These are phyloP conservation scores for Pyrenophora teres DNA, from an alignment of 2,329 filamentous ascomycete genomes.

Conservation along the genomic window DNA sequence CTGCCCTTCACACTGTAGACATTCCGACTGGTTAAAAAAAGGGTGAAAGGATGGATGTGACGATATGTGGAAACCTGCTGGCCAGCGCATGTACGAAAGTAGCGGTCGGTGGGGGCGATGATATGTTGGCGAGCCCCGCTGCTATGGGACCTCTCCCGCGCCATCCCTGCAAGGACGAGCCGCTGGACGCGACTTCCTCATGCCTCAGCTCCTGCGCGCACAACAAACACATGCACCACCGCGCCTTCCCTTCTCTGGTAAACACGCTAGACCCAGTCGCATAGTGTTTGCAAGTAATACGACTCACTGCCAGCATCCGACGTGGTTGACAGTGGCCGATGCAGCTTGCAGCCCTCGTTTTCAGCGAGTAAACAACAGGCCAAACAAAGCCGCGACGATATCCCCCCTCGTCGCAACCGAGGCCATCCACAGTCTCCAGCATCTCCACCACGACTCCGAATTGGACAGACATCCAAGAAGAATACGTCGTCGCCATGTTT, in stretches of 20 bases:
- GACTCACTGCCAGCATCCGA: background rate
- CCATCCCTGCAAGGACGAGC: slow-evolving; percentile 19
- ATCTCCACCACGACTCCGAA: background rate
- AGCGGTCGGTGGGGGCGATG: slow-evolving; percentile 26
- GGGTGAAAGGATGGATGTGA: slow-evolving; percentile 23
- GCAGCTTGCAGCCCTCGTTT: slow-evolving; percentile 23
- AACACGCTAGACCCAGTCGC: background rate
- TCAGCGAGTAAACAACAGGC: slow-evolving; percentile 40
- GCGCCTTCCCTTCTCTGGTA: slow-evolving; percentile 3
- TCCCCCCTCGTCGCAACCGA: slow-evolving; percentile 11
- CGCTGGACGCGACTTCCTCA: slow-evolving; percentile 28
- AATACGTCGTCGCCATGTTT: slow-evolving; percentile 35
- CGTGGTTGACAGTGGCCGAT: slow-evolving; percentile 1
- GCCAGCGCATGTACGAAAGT: slow-evolving; percentile 30
- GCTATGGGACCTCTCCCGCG: slow-evolving; percentile 12
- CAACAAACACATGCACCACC: slow-evolving; percentile 23
- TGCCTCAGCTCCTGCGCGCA: slow-evolving; percentile 14
- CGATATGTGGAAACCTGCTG: slow-evolving; percentile 26
- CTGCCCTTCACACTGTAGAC: slow-evolving; percentile 51
- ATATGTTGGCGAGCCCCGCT: slow-evolving; percentile 30
- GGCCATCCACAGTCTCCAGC: background rate
- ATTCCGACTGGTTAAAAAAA: slow-evolving; percentile 27
- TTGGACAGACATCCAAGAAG: background rate
- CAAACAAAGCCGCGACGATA: slow-evolving; percentile 35
- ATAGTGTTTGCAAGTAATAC: background rate